phyloP scores from a whole-genome alignment of 768 basidiomycete species.

The Chlorophyllum brunneum region DNA sequence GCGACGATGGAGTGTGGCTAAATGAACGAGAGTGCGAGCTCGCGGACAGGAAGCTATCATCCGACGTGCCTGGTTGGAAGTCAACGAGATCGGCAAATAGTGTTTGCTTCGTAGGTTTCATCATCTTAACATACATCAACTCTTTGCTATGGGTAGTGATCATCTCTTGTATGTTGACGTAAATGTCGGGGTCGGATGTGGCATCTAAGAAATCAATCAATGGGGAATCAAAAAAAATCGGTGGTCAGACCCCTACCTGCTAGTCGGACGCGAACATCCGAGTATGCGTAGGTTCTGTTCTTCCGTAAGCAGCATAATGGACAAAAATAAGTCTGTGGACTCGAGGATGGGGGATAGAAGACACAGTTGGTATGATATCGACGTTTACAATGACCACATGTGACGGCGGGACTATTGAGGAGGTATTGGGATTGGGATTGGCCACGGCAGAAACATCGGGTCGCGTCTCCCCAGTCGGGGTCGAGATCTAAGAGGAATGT shows the following conservation, averaged over 20 bases:
- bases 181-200: constrained; percentile 41
- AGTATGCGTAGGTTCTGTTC: constrained; percentile 65
- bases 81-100: constrained; percentile 72
- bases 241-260: constrained; percentile 29
- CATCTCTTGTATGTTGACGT: constrained; percentile 72
- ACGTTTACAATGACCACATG: constrained; percentile 63
- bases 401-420: constrained; percentile 56
- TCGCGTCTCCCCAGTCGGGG: constrained; percentile 67
- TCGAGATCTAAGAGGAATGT: constrained; percentile 77
- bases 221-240: neutral
- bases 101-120: constrained; percentile 59
- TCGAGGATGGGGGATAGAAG: constrained; percentile 48
- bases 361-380: constrained; percentile 75
- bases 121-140: constrained; percentile 64
- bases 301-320: constrained; percentile 78
- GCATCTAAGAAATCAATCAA: constrained; percentile 14
- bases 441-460: constrained; percentile 79
- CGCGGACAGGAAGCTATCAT: constrained; percentile 18
- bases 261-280: constrained; percentile 71
- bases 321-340: constrained; percentile 42
- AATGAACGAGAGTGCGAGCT: constrained; percentile 1
- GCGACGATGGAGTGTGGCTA: constrained; percentile 7
- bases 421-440: constrained; percentile 59
- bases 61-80: constrained; percentile 47
- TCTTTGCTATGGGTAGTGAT: constrained; percentile 70